Conservation (phyloP, 106 monocot species). For the Dioscorea alata region DNA sequence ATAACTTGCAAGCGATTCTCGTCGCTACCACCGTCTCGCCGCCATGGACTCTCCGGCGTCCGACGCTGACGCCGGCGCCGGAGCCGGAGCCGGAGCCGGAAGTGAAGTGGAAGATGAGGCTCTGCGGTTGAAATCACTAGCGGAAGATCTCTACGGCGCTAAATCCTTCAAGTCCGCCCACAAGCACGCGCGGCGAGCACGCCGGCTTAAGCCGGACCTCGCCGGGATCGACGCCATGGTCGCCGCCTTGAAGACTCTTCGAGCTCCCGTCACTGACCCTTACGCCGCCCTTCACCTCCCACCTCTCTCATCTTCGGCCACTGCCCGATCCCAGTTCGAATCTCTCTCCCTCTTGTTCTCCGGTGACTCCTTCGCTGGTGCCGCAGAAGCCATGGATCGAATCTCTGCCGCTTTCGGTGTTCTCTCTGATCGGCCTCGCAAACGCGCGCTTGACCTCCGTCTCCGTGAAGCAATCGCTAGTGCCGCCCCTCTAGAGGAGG, state of each 20-base stretch:
- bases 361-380: slow-evolving; percentile 29
- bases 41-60: too few relatives aligned
- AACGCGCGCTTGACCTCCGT: slow-evolving; percentile 35
- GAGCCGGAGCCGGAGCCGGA: background rate
- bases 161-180: slow-evolving; percentile 49
- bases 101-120: slow-evolving; percentile 25
- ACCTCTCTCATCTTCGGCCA: slow-evolving; percentile 33
- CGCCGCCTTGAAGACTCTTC: slow-evolving; percentile 54
- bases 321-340: slow-evolving; percentile 46
- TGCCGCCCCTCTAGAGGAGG: background rate
- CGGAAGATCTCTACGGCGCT: slow-evolving; percentile 32
- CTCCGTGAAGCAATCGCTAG: slow-evolving; percentile 13
- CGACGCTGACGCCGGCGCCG: background rate
- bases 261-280: slow-evolving; percentile 40
- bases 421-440: slow-evolving; percentile 46
- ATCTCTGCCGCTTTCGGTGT: slow-evolving; percentile 47
- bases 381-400: slow-evolving; percentile 60
- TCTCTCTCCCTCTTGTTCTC: slow-evolving; percentile 56
- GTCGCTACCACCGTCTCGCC: too few relatives aligned
- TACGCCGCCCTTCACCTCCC: slow-evolving; percentile 47
- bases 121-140: slow-evolving; percentile 41
- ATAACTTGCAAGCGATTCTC: too few relatives aligned
- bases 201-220: slow-evolving; percentile 33
- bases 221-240: slow-evolving; percentile 28
- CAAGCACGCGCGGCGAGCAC: slow-evolving; percentile 70